A percentile compares a stretch with the other conserved stretches of the same genome.
These are phyloP conservation scores for Synchytrium microbalum DNA, from an alignment of 371 early-diverging fungal genomes.

Conservation along the genomic window DNA sequence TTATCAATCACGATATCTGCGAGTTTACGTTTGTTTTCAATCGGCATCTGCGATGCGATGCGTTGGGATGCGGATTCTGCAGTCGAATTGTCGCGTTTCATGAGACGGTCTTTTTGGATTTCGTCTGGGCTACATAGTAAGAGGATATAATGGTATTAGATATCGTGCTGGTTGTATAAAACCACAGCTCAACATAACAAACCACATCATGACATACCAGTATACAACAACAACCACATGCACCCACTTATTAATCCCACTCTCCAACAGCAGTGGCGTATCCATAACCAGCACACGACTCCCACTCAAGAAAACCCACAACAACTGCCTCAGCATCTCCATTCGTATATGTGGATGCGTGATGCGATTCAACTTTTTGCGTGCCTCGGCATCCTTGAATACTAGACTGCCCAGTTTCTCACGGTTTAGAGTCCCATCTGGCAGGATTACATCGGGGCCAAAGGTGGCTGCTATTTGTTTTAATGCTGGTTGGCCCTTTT, in stretches of 20 bases:
- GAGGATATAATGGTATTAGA: neutral
- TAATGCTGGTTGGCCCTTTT: conserved; percentile 66
- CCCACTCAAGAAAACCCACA: conserved; percentile 63
- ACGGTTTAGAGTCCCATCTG: conserved; percentile 46
- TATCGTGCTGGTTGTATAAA: neutral
- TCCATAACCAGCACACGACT: conserved; percentile 73
- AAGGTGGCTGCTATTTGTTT: conserved; percentile 63
- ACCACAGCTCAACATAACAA: neutral
- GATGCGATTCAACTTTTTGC: conserved; percentile 66
- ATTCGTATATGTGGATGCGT: conserved; percentile 82
- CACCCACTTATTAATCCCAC: conserved; percentile 64
- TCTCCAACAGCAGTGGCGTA: conserved; percentile 85
- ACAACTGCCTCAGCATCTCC: conserved; percentile 62
- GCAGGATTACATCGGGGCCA: conserved; percentile 48
- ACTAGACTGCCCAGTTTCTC: conserved; percentile 70
- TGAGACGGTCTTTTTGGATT: conserved; percentile 66
- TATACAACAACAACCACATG: conserved; percentile 70
- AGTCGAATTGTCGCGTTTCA: conserved; percentile 58
- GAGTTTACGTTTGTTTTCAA: conserved; percentile 60
- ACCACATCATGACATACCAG: conserved; percentile 40
- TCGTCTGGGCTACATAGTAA: conserved; percentile 50
- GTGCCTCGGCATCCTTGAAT: conserved; percentile 62
- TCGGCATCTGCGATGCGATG: conserved; percentile 75
- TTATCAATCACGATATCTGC: conserved; percentile 85
- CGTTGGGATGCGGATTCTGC: conserved; percentile 60